Evolutionary conservation across 257 asterid genomes (phyloP).

Genomic region (Solanum habrochaites): DNA sequence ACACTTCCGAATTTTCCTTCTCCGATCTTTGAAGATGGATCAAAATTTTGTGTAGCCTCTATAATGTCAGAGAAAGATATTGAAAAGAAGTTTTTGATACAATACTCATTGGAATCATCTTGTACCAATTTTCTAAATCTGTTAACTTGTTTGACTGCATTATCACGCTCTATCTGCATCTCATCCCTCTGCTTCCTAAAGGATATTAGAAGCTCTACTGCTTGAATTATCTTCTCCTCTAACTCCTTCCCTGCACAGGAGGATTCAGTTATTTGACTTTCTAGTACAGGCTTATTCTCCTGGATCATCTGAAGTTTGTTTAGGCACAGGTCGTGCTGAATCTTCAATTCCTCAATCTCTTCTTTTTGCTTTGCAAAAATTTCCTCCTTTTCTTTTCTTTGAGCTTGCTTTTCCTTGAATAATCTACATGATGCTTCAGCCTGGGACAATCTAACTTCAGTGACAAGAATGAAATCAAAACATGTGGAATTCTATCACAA

Average conservation of each 20-base stretch:
- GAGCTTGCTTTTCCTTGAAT: conserved; percentile 31
- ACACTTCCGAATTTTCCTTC: conserved; percentile 76
- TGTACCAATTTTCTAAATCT: conserved; percentile 25
- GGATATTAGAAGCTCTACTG: conserved; percentile 63
- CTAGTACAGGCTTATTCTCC: conserved; percentile 44
- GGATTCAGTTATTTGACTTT: conserved; percentile 45
- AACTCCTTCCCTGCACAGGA: conserved; percentile 57
- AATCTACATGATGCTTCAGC: conserved; percentile 43
- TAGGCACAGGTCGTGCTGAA: conserved; percentile 25
- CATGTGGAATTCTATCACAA: neutral
- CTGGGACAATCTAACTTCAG: conserved; percentile 25
- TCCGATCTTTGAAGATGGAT: conserved; percentile 63
- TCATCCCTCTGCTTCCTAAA: conserved; percentile 68
- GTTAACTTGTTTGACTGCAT: conserved; percentile 40
- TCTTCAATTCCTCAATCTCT: conserved; percentile 43
- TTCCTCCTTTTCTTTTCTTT: conserved; percentile 40
- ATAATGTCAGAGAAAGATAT: conserved; percentile 58
- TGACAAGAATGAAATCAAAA: neutral
- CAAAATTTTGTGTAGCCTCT: conserved; percentile 69
- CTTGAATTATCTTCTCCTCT: conserved; percentile 82
- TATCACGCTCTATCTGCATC: conserved; percentile 52
- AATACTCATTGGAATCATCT: conserved; percentile 22
- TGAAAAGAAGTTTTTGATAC: conserved; percentile 34
- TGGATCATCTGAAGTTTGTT: conserved; percentile 38
- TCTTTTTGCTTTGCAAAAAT: conserved; percentile 28